A percentile compares a stretch with the other conserved stretches of the same genome.
These are phyloP conservation scores for Fusarium torulosum DNA, from an alignment of 2,329 filamentous ascomycete species.

Conservation along the genomic window DNA sequence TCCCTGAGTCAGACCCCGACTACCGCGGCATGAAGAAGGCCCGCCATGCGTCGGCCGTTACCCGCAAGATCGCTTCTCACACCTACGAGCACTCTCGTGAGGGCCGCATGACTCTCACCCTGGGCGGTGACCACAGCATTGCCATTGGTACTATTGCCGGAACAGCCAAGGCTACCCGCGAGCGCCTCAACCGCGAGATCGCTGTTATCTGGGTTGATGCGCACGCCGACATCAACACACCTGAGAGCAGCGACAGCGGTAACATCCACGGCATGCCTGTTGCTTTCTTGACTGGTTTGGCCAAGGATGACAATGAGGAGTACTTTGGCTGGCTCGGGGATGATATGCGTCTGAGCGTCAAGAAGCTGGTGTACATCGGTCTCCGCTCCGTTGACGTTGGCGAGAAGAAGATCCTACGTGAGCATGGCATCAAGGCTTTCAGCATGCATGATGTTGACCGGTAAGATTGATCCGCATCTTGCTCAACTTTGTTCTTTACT, in stretches of 20 bases:
- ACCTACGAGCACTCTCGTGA: conserved; percentile 87
- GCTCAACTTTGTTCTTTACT: background rate
- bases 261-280: conserved; percentile 99
- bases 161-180: conserved; percentile 85
- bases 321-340: conserved; percentile 91
- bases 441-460: conserved; percentile 98
- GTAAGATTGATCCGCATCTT: conserved; percentile 59
- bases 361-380: conserved; percentile 97
- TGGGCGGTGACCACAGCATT: conserved; percentile 96
- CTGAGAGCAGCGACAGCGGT: conserved; percentile 87
- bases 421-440: conserved; percentile 94
- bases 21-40: conserved; percentile 96
- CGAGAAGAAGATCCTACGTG: conserved; percentile 91
- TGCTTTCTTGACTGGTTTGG: conserved; percentile 88
- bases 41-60: conserved; percentile 86
- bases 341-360: conserved; percentile 75
- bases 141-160: conserved; percentile 94
- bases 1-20: conserved; percentile 79
- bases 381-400: conserved; percentile 91
- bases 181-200: conserved; percentile 84
- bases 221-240: conserved; percentile 97
- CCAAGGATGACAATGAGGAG: conserved; percentile 79
- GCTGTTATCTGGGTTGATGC: conserved; percentile 99
- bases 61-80: conserved; percentile 80
- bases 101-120: conserved; percentile 89